These are phyloP conservation scores for Hericium alpestre DNA, from an alignment of 768 basidiomycete species.

Conservation along the genomic window DNA sequence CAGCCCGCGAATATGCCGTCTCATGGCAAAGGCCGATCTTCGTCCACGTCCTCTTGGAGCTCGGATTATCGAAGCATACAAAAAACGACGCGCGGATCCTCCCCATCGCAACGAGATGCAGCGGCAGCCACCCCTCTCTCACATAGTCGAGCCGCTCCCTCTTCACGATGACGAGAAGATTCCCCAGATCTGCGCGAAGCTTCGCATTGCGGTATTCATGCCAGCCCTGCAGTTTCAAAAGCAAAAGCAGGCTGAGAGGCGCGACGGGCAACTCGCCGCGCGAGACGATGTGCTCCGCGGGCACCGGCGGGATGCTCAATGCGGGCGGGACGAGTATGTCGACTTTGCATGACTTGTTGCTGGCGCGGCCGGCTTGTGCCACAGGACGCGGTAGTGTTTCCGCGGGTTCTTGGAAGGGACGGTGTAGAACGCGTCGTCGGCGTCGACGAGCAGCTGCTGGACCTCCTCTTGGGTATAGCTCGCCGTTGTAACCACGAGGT, in stretches of 20 bases:
- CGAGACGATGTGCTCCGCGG: conserved; percentile 1
- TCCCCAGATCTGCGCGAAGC: conserved; percentile 24
- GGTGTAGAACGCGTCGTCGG: conserved; percentile 27
- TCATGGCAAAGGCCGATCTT: neutral
- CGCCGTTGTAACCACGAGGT: conserved; percentile 32
- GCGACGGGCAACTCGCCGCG: conserved; percentile 16
- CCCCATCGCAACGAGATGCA: neutral
- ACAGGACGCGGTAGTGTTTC: conserved; percentile 34
- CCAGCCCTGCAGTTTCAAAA: conserved; percentile 25
- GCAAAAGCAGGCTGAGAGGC: conserved; percentile 20
- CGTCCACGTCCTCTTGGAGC: neutral
- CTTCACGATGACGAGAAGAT: conserved; percentile 28
- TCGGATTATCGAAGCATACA: neutral
- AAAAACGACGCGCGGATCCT: neutral
- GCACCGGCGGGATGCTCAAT: conserved; percentile 18
- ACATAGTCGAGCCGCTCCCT: neutral
- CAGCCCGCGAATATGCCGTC: no score
- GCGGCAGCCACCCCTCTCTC: neutral
- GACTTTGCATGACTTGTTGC: conserved; percentile 17
- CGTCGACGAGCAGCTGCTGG: conserved; percentile 26
- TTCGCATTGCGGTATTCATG: conserved; percentile 18
- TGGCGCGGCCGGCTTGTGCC: conserved; percentile 18
- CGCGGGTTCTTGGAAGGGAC: conserved; percentile 25
- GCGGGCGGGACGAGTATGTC: conserved; percentile 23
- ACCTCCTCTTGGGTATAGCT: conserved; percentile 26